Evolutionary conservation across 345 rosid species (phyloP).

Genomic region (Viola odorata): DNA sequence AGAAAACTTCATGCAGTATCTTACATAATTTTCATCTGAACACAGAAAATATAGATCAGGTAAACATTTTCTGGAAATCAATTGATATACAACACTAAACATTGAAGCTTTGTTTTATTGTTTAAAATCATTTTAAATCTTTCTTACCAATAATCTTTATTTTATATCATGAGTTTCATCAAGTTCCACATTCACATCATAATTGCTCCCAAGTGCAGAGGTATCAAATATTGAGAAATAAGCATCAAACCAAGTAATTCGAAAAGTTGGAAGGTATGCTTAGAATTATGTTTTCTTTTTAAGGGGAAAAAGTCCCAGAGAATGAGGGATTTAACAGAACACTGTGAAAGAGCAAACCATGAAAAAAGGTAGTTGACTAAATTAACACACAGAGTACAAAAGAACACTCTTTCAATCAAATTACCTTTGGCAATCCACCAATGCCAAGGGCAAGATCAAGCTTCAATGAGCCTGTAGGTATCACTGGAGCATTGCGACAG

Average conservation of each 20-base stretch:
- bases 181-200: background rate
- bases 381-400: background rate
- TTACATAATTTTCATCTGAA: too few relatives aligned
- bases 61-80: background rate
- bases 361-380: background rate
- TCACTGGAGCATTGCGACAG: slow-evolving; percentile 61
- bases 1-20: too few relatives aligned
- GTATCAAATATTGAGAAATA: background rate
- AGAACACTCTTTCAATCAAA: background rate
- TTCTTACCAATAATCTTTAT: background rate
- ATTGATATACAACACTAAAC: background rate
- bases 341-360: background rate
- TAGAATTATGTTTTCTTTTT: background rate
- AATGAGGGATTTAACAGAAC: background rate
- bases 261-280: background rate
- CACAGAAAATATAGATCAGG: background rate
- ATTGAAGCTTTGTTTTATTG: background rate
- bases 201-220: background rate
- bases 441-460: slow-evolving; percentile 81
- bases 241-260: background rate
- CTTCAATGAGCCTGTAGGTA: slow-evolving; percentile 83
- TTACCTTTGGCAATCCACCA: slow-evolving; percentile 95
- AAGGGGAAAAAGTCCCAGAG: background rate
- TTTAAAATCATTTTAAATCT: background rate
- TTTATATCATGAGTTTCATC: too few relatives aligned